phyloP scores from a whole-genome alignment of 768 basidiomycete genomes.

The Tylopilus sp. region DNA sequence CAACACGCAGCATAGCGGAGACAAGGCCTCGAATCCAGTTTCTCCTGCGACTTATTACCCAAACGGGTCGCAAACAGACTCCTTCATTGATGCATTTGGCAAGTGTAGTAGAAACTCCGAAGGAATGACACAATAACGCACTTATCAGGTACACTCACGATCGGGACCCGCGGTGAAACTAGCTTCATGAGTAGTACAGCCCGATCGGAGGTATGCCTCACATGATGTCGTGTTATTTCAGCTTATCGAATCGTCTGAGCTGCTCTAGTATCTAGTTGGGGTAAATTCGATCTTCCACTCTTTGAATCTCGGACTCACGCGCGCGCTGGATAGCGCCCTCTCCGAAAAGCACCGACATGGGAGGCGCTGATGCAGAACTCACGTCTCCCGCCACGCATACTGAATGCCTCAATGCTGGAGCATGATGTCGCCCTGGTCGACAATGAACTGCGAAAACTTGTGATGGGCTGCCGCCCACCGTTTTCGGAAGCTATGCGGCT shows the following conservation, averaged over 20 bases:
- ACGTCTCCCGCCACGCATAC: slow-evolving; percentile 40
- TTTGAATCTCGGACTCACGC: background rate
- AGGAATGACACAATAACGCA: background rate
- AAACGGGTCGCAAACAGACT: slow-evolving; percentile 38
- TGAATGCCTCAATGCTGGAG: slow-evolving; percentile 37
- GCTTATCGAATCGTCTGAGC: background rate
- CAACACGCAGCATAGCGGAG: slow-evolving; percentile 22
- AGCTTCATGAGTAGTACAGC: slow-evolving; percentile 64
- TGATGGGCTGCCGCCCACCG: slow-evolving; percentile 50
- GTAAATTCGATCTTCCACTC: slow-evolving; percentile 29
- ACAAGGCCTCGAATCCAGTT: slow-evolving; percentile 20
- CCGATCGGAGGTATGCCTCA: slow-evolving; percentile 55
- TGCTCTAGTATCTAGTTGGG: slow-evolving; percentile 52
- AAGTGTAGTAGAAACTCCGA: background rate
- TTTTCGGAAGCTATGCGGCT: slow-evolving; percentile 57
- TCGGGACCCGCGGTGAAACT: slow-evolving; percentile 52
- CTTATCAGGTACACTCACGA: slow-evolving; percentile 51
- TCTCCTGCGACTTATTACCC: slow-evolving; percentile 1
- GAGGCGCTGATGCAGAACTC: slow-evolving; percentile 23
- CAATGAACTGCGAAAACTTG: slow-evolving; percentile 38
- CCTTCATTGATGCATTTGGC: slow-evolving; percentile 50
- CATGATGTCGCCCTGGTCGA: slow-evolving; percentile 29
- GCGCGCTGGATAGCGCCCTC: slow-evolving; percentile 22
- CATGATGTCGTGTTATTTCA: background rate
- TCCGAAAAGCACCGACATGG: slow-evolving; percentile 14